Evolutionary conservation across 1,284 basidiomycete species (phyloP).

Genomic region (Papiliotrema nemorosa): DNA sequence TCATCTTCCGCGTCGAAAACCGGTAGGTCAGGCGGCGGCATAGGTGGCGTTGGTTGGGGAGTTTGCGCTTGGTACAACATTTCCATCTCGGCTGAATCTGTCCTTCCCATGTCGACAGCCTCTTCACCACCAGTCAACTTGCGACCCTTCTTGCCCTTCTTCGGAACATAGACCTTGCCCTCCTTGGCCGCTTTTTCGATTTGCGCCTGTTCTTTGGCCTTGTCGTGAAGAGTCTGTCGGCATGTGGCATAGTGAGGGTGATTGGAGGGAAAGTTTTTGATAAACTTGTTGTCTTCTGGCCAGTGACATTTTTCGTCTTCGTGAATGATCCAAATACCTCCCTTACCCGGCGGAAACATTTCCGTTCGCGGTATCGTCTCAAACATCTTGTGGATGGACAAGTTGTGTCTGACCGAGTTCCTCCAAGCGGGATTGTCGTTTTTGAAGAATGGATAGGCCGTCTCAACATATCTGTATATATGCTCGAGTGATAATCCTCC

Average conservation of each 20-base stretch:
- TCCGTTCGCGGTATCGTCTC: constrained; percentile 54
- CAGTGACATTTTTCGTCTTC: constrained; percentile 45
- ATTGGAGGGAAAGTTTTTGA: constrained; percentile 42
- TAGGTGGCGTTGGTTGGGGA: constrained; percentile 4
- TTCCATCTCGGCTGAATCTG: constrained; percentile 9
- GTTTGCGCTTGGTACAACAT: constrained; percentile 9
- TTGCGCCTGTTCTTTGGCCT: constrained; percentile 35
- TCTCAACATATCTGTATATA: constrained; percentile 93
- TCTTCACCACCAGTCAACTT: constrained; percentile 20
- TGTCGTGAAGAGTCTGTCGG: constrained; percentile 42
- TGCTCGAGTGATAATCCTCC: constrained; percentile 88
- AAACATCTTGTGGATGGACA: constrained; percentile 82
- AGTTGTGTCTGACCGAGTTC: constrained; percentile 85
- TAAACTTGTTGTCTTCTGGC: constrained; percentile 45
- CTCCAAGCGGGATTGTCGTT: constrained; percentile 87
- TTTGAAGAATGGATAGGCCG: constrained; percentile 89
- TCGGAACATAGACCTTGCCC: constrained; percentile 39
- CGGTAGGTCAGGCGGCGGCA: not conserved
- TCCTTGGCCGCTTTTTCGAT: constrained; percentile 41
- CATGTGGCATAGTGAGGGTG: constrained; percentile 42
- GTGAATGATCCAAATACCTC: constrained; percentile 49
- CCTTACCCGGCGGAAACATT: constrained; percentile 46
- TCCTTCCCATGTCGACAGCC: constrained; percentile 18
- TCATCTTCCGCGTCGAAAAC: constrained; percentile 26
- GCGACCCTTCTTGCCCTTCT: constrained; percentile 45